phyloP scores from a whole-genome alignment of 139 green algal genomes.

The Yamagishiella unicocca region DNA sequence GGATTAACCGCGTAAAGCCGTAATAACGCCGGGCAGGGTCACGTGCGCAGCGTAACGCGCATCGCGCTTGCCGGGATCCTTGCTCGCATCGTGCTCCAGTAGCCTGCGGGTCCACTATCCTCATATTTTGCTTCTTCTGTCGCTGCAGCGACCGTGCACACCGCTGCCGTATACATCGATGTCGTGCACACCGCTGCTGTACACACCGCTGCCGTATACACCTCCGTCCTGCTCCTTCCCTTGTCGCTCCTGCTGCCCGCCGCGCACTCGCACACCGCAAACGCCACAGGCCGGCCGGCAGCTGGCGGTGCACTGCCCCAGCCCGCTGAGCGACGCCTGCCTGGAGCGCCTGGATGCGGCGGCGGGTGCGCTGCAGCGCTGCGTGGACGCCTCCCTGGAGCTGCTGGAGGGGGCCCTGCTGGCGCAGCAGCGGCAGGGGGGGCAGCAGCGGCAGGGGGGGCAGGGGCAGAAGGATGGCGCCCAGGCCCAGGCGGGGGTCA shows the following conservation, averaged over 20 bases:
- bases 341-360: not conserved
- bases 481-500: not conserved
- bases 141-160: not conserved
- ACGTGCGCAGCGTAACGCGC: too few species aligned
- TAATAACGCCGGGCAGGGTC: too few species aligned
- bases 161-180: not conserved
- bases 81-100: not conserved
- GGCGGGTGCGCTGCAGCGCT: slow-evolving; percentile 9
- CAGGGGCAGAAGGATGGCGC: not conserved
- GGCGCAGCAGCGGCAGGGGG: slow-evolving; percentile 1
- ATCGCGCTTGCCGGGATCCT: not conserved
- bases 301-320: not conserved
- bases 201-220: not conserved
- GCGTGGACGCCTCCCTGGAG: slow-evolving; percentile 9
- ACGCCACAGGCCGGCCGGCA: not conserved
- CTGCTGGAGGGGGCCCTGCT: slow-evolving; percentile 13
- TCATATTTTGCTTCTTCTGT: not conserved
- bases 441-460: not conserved
- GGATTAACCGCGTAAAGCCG: too few species aligned
- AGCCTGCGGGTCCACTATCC: not conserved
- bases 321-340: not conserved
- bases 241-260: not conserved
- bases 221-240: not conserved
- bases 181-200: too few species aligned
- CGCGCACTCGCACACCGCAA: too few species aligned